These are phyloP conservation scores for Cunninghamia lanceolata DNA, from an alignment of 75 land plant species.

Conservation along the genomic window DNA sequence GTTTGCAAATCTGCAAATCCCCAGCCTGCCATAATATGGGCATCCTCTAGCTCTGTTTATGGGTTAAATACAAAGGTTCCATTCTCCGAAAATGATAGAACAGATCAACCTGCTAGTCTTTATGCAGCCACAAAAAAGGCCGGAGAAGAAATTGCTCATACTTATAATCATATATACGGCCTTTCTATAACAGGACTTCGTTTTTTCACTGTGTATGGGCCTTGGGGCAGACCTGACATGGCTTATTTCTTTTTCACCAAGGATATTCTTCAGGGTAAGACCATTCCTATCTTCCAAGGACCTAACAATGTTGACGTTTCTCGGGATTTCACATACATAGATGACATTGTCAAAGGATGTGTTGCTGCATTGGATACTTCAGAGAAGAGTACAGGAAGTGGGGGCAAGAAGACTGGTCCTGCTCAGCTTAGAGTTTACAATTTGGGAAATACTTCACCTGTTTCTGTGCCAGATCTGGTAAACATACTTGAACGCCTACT, in stretches of 20 bases:
- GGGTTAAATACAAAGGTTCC: slow-evolving; percentile 73
- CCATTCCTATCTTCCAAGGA: slow-evolving; percentile 45
- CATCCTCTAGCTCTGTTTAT: slow-evolving; percentile 66
- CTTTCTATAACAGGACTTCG: slow-evolving; percentile 59
- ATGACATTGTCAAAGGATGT: slow-evolving; percentile 66
- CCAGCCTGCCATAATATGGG: slow-evolving; percentile 80
- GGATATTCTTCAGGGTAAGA: slow-evolving; percentile 52
- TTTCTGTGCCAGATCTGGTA: slow-evolving; percentile 52
- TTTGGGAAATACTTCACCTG: slow-evolving; percentile 43
- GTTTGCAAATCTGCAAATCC: slow-evolving; percentile 62
- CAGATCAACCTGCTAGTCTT: slow-evolving; percentile 79
- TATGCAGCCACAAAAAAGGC: slow-evolving; percentile 79
- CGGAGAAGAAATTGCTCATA: slow-evolving; percentile 34
- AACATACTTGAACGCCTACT: slow-evolving; percentile 46
- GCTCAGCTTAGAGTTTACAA: slow-evolving; percentile 51
- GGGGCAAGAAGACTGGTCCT: slow-evolving; percentile 60
- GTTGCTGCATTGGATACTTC: slow-evolving; percentile 55
- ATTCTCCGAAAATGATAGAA: slow-evolving; percentile 62
- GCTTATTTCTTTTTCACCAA: slow-evolving; percentile 67
- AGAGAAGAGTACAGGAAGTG: slow-evolving; percentile 63
- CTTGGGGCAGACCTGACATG: slow-evolving; percentile 75
- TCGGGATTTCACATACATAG: slow-evolving; percentile 61
- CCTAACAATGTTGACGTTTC: slow-evolving; percentile 61
- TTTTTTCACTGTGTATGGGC: slow-evolving; percentile 65
- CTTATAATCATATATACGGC: slow-evolving; percentile 41